A percentile compares a stretch with the other conserved stretches of the same genome.
Evolutionary conservation across 306 rosid genomes (phyloP).

Genomic region (Crotalaria pallida): DNA sequence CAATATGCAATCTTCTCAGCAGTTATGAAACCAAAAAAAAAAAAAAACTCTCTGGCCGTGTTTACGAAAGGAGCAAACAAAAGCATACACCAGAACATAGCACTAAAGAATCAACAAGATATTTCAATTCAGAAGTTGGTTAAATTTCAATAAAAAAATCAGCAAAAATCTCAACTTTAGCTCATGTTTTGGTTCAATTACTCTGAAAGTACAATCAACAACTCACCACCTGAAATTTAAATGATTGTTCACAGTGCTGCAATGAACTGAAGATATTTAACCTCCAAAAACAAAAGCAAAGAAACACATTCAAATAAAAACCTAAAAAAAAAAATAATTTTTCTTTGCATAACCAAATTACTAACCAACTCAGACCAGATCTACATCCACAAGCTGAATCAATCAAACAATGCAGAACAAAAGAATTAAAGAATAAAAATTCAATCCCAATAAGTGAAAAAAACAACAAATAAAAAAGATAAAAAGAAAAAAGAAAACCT

Average conservation of each 20-base stretch:
- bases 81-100: background rate
- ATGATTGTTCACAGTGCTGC: background rate
- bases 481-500: constrained; percentile 33
- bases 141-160: background rate
- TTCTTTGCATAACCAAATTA: background rate
- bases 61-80: background rate
- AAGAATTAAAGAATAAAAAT: background rate
- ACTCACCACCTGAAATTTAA: background rate
- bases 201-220: background rate
- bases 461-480: background rate
- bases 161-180: background rate
- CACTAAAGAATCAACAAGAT: background rate
- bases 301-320: background rate
- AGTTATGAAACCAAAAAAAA: background rate
- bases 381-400: constrained; percentile 9
- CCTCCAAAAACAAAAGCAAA: background rate
- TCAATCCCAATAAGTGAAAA: background rate
- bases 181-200: background rate
- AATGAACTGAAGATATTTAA: background rate
- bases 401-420: background rate
- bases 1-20: background rate
- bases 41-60: background rate
- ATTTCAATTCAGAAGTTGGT: background rate
- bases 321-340: background rate
- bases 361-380: constrained; percentile 18